Conservation (phyloP, 495 filamentous ascomycete species). For the Xylaria flabelliformis region DNA sequence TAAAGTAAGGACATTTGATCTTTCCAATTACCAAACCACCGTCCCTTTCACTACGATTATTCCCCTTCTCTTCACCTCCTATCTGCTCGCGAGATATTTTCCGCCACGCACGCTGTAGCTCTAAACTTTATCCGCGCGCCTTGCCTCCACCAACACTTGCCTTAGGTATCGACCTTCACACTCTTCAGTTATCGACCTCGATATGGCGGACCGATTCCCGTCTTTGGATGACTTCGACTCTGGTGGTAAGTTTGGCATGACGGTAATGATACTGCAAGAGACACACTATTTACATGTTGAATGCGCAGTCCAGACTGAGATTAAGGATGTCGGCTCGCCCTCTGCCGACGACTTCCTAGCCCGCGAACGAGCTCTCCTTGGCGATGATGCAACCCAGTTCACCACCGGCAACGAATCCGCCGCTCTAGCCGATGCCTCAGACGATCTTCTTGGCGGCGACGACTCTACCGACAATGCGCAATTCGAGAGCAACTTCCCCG, state of each 20-base stretch:
- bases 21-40: constrained; percentile 3
- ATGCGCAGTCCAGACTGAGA: constrained; percentile 52
- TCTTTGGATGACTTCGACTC: constrained; percentile 95
- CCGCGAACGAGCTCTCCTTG: constrained; percentile 85
- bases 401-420: constrained; percentile 76
- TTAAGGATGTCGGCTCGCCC: constrained; percentile 49
- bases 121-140: not conserved
- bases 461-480: constrained; percentile 63
- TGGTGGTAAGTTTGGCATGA: constrained; percentile 65
- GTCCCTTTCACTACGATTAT: not conserved
- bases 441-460: constrained; percentile 76
- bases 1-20: not conserved
- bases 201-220: constrained; percentile 96
- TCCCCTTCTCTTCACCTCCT: not conserved
- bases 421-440: constrained; percentile 62
- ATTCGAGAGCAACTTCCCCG: constrained; percentile 89
- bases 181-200: constrained; percentile 27
- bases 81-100: not conserved
- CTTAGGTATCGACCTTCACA: constrained; percentile 14
- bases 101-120: not conserved
- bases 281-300: constrained; percentile 8
- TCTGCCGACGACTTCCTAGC: constrained; percentile 82
- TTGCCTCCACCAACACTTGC: not conserved
- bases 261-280: not conserved
- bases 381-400: constrained; percentile 93